Evolutionary conservation across 352 stramenopile species (phyloP).

Genomic region (Halophytophthora polymorphica): DNA sequence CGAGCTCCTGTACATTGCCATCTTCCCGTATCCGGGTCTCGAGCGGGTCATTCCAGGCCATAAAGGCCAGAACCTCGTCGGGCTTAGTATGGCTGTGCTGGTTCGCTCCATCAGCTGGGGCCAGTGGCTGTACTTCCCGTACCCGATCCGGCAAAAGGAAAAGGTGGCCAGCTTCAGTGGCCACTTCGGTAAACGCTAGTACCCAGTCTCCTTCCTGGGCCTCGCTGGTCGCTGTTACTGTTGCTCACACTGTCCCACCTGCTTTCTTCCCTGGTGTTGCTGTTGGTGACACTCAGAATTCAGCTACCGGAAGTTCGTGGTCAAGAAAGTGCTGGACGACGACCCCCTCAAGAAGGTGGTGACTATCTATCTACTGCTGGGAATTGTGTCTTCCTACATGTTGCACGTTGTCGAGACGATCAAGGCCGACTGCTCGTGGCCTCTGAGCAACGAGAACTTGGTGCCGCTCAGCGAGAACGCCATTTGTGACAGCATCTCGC

Average conservation of each 20-base stretch:
- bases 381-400: constrained; percentile 36
- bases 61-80: constrained; percentile 30
- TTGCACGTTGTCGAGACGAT: constrained; percentile 50
- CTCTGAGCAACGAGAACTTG: not conserved
- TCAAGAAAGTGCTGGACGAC: constrained; percentile 74
- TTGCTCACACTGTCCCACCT: not conserved
- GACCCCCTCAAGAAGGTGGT: constrained; percentile 41
- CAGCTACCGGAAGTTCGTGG: constrained; percentile 60
- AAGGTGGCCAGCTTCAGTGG: constrained; percentile 62
- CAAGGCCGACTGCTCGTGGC: constrained; percentile 34
- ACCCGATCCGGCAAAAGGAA: constrained; percentile 63
- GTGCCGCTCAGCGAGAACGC: constrained; percentile 19
- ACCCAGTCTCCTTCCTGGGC: not conserved
- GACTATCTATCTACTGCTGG: constrained; percentile 17
- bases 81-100: constrained; percentile 38
- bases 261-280: not conserved
- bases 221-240: not conserved
- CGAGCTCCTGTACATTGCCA: constrained; percentile 31
- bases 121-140: constrained; percentile 59
- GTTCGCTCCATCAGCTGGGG: constrained; percentile 50
- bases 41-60: constrained; percentile 27
- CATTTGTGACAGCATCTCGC: constrained; percentile 30
- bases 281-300: constrained; percentile 34
- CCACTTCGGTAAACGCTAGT: constrained; percentile 34
- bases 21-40: constrained; percentile 56